A percentile compares a stretch with the other conserved stretches of the same genome.
Evolutionary conservation across 192 early-diverging fungal genomes (phyloP).

Genomic region (Rhizophagus clarus): DNA sequence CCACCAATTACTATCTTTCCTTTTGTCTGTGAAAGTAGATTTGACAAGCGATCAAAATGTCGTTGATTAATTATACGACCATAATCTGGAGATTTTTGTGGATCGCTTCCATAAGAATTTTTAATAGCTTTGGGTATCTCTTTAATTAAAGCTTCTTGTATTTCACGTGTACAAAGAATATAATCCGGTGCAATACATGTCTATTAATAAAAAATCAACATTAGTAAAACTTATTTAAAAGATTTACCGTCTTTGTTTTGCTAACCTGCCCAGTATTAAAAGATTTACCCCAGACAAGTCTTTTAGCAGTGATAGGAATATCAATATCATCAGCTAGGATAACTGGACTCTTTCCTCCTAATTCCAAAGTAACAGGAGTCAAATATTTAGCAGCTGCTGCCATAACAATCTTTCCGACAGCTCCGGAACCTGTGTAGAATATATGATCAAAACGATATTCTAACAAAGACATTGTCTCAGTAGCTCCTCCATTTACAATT

Average conservation of each 20-base stretch:
- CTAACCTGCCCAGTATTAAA: slow-evolving; percentile 84
- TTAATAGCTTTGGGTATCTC: slow-evolving; percentile 43
- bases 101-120: slow-evolving; percentile 47
- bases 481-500: slow-evolving; percentile 76
- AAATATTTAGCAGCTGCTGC: slow-evolving; percentile 81
- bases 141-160: slow-evolving; percentile 51
- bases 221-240: slow-evolving; percentile 4
- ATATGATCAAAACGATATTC: slow-evolving; percentile 84
- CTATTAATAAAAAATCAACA: slow-evolving; percentile 44
- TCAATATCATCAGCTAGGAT: slow-evolving; percentile 71
- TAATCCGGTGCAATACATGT: slow-evolving; percentile 82
- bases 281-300: slow-evolving; percentile 81
- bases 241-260: background rate
- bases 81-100: slow-evolving; percentile 48
- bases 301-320: slow-evolving; percentile 62
- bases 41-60: slow-evolving; percentile 66
- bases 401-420: slow-evolving; percentile 83
- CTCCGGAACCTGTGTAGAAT: slow-evolving; percentile 87
- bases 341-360: slow-evolving; percentile 87
- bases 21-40: slow-evolving; percentile 49
- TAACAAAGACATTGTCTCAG: slow-evolving; percentile 77
- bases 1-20: slow-evolving; percentile 66
- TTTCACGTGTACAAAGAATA: slow-evolving; percentile 56
- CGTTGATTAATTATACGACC: slow-evolving; percentile 61
- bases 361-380: slow-evolving; percentile 88